Conservation (phyloP, 2,329 filamentous ascomycete species). For the Cephalotrichum gorgonifer region DNA sequence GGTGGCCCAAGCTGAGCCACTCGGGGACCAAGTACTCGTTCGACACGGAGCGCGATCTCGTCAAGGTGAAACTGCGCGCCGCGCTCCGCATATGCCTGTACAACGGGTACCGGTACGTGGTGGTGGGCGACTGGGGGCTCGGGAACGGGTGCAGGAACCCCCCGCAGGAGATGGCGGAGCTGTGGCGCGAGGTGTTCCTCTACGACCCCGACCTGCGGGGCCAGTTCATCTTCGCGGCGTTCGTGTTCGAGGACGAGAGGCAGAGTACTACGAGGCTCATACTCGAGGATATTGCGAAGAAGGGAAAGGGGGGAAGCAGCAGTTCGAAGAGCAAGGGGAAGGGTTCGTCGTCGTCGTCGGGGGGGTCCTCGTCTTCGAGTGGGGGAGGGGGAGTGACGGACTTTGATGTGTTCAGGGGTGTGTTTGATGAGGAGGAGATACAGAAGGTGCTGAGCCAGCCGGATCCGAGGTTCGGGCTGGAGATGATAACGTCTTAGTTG, state of each 20-base stretch:
- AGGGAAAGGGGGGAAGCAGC: constrained; percentile 19
- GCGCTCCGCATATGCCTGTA: constrained; percentile 60
- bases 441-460: constrained; percentile 36
- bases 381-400: constrained; percentile 21
- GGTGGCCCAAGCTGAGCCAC: constrained; percentile 63
- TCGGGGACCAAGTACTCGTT: constrained; percentile 62
- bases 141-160: constrained; percentile 56
- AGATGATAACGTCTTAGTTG: constrained; percentile 31
- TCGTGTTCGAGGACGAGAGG: constrained; percentile 50
- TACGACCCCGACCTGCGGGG: constrained; percentile 53
- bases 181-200: constrained; percentile 56
- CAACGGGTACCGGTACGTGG: constrained; percentile 44
- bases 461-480: constrained; percentile 43
- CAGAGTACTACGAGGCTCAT: constrained; percentile 45
- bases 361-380: constrained; percentile 14
- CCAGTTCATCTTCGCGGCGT: constrained; percentile 50
- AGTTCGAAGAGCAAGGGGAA: constrained; percentile 23
- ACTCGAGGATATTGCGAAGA: constrained; percentile 44
- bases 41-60: constrained; percentile 57
- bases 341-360: constrained; percentile 12
- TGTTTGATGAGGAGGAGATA: constrained; percentile 41
- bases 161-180: constrained; percentile 51
- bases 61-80: constrained; percentile 61
- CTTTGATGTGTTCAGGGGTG: constrained; percentile 40
- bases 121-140: constrained; percentile 55